phyloP scores from a whole-genome alignment of 73 alveolate species.

The Paramecium biaurelia region DNA sequence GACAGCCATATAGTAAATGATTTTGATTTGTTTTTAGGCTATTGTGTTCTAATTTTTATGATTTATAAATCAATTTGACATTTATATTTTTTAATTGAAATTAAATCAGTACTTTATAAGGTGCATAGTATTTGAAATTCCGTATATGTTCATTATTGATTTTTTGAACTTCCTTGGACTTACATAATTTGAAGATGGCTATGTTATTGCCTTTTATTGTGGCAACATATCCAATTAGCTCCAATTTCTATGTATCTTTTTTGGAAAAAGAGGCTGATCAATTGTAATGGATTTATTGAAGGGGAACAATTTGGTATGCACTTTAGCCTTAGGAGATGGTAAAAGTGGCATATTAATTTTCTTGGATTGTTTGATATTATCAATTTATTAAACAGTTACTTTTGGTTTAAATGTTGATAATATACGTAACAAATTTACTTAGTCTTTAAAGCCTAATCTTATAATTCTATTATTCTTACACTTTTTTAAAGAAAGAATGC shows the following conservation, averaged over 20 bases:
- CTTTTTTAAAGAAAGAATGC: not conserved
- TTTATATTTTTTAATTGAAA: not conserved
- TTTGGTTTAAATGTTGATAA: not conserved
- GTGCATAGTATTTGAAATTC: constrained; percentile 21
- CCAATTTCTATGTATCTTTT: not conserved
- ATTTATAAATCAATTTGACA: not conserved
- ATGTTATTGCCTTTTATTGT: not conserved
- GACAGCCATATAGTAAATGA: not conserved
- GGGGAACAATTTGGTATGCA: not conserved
- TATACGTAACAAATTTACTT: not conserved
- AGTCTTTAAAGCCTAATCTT: not conserved
- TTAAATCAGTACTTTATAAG: not conserved
- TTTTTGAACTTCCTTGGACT: constrained; percentile 6
- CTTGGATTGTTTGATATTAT: not conserved
- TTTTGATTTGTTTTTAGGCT: not conserved
- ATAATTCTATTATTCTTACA: not conserved
- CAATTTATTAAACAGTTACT: not conserved
- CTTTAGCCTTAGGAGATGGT: not conserved
- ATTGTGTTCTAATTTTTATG: not conserved
- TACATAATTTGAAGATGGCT: not conserved
- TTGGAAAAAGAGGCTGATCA: not conserved
- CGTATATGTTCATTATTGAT: constrained; percentile 5
- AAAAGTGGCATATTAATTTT: not conserved
- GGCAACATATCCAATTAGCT: not conserved
- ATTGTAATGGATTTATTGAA: not conserved